phyloP scores from a whole-genome alignment of 306 rosid species.

The Hippophae rhamnoides region DNA sequence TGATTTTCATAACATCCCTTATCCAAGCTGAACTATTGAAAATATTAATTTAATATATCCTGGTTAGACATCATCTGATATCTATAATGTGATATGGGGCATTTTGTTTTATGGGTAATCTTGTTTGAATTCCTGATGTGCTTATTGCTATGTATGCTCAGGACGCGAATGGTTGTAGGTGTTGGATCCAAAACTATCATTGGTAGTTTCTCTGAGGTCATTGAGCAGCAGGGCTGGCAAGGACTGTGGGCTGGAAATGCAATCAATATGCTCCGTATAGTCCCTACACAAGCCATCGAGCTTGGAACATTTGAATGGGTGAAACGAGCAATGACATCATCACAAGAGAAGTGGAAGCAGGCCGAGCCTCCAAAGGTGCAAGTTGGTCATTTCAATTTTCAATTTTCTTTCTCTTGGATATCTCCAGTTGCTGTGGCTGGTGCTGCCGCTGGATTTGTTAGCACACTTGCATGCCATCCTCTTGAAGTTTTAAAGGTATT shows the following conservation, averaged over 20 bases:
- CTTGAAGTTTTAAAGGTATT: slow-evolving; percentile 94
- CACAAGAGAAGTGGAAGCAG: slow-evolving; percentile 61
- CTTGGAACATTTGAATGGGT: slow-evolving; percentile 73
- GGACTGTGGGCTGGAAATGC: slow-evolving; percentile 97
- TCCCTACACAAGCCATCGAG: slow-evolving; percentile 95
- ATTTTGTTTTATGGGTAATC: not conserved
- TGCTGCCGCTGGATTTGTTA: slow-evolving; percentile 82
- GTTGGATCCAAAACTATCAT: slow-evolving; percentile 69
- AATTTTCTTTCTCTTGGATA: slow-evolving; percentile 65
- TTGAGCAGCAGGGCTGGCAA: slow-evolving; percentile 95
- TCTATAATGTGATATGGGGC: not conserved
- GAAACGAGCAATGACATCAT: slow-evolving; percentile 60
- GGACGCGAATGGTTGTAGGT: slow-evolving; percentile 98
- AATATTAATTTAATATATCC: too few relatives aligned
- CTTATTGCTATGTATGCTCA: slow-evolving; percentile 23
- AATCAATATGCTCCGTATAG: slow-evolving; percentile 85
- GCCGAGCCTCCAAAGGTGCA: slow-evolving; percentile 44
- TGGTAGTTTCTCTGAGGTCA: slow-evolving; percentile 76
- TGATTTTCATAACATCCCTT: too few relatives aligned
- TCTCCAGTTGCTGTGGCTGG: slow-evolving; percentile 93
- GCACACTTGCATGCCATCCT: slow-evolving; percentile 88
- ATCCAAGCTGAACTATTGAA: too few relatives aligned
- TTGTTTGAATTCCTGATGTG: not conserved
- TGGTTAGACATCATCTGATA: not conserved
- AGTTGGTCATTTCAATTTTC: slow-evolving; percentile 54